A percentile compares a stretch with the other conserved stretches of the same genome.
phyloP scores from a whole-genome alignment of 345 rosid species.

The Gossypium herbaceum region DNA sequence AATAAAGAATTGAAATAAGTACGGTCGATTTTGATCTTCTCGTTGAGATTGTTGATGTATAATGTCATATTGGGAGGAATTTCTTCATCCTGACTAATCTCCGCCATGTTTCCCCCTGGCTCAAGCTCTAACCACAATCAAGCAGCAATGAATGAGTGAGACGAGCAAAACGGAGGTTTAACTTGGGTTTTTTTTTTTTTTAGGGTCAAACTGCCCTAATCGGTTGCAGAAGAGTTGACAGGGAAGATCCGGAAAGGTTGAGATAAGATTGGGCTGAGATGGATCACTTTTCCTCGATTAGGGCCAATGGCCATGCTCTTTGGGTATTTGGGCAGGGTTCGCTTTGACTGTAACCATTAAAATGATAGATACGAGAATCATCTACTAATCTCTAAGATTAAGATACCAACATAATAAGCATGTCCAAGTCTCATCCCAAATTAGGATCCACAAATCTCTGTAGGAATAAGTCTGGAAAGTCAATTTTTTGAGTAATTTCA shows the following conservation, averaged over 20 bases:
- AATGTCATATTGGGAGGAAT: constrained; percentile 65
- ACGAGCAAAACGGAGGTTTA: background rate
- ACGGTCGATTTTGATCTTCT: constrained; percentile 92
- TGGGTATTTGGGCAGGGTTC: no score
- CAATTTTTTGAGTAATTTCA: no score
- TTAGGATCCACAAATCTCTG: no score
- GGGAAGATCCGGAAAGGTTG: background rate
- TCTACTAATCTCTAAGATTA: no score
- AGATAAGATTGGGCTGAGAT: background rate
- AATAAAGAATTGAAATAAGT: background rate
- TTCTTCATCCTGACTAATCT: constrained; percentile 51
- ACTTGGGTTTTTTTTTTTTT: background rate
- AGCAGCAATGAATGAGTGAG: background rate
- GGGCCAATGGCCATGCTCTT: background rate
- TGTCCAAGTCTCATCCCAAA: no score
- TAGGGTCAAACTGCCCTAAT: constrained; percentile 1
- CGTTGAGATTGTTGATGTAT: constrained; percentile 96
- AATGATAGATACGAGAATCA: no score
- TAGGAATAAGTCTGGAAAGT: no score
- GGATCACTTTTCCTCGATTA: background rate
- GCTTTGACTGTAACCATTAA: no score
- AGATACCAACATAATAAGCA: no score
- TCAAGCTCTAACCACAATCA: background rate
- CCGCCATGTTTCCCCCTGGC: constrained; percentile 36
- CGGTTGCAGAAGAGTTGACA: background rate